Evolutionary conservation across 2,329 filamentous ascomycete genomes (phyloP), one percentile per base, ranked within the genome.

Genomic region (Kalmusia sp.): DNA sequence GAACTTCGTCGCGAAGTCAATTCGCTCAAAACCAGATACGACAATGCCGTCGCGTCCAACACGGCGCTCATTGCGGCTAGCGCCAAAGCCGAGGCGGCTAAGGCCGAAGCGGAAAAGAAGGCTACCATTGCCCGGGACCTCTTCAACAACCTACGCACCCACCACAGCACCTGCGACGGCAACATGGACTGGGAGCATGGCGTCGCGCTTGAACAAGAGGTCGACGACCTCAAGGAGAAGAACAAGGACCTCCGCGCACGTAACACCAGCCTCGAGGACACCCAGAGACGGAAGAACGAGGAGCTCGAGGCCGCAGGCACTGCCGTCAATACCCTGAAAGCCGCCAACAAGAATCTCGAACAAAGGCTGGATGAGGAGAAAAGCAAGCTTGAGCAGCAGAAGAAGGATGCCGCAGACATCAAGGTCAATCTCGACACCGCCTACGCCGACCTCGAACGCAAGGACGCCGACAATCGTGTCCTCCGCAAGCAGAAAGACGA

Each of bases 401-500:
- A 9, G n/a, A 33, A 21, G n/a, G 41, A 33, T 28, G 14, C 11
- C 11, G 27, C 19, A 17, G 41, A 45, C 41, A 33, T 45, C 28
- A 27, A 15, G 24, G 17, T 19, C 28, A 19, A 45, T 19, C 41
- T 45, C 17, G 41, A 45, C 41, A 15, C 27, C 3, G 41, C 41
- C 17, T 45, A 45, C 28, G 41, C 19, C 17, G 41, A 45, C 28
- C 41, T 45, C 19, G 19, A 8, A 12, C 28, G 12, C 28, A 24
- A 22, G 28, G 11, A 15, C 15, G 28, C 33, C 6, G 41, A 45
- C 24, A n/a, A 24, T 7, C 17, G 28, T 19, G 19, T 12, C 7
- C 41, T 45, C 17, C 41, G 19, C 17, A 45, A 45, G 17, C 9
- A 33, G 28, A 22, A 34, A n/a, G 41, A 45, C 41, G 28, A 45